A percentile compares a stretch with the other conserved stretches of the same genome.
Evolutionary conservation across 164 flowering plant species (phyloP).

Genomic region (Platanus orientalis): DNA sequence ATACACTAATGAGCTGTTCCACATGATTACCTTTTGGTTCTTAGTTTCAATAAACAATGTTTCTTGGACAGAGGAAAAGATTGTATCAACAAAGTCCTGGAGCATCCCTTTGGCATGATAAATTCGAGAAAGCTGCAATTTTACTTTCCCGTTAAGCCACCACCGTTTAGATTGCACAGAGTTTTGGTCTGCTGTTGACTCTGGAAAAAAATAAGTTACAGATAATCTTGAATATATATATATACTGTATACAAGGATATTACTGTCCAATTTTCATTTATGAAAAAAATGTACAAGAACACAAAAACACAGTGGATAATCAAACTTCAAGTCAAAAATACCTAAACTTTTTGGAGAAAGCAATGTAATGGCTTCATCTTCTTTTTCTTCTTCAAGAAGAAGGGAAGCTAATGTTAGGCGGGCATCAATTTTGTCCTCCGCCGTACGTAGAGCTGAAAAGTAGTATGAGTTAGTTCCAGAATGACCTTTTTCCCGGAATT

Average conservation of each 20-base stretch:
- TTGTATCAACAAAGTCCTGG: constrained; percentile 57
- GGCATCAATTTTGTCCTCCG: constrained; percentile 46
- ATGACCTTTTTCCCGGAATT: neutral
- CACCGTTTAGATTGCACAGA: constrained; percentile 40
- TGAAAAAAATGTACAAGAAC: neutral
- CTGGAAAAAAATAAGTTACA: constrained; percentile 20
- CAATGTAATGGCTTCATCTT: constrained; percentile 66
- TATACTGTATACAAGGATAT: neutral
- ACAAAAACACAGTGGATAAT: neutral
- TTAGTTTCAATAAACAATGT: constrained; percentile 47
- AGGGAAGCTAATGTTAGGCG: constrained; percentile 63
- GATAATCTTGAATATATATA: neutral
- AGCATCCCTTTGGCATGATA: constrained; percentile 56
- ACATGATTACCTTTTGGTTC: constrained; percentile 47
- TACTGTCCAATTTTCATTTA: neutral
- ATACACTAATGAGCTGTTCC: no score
- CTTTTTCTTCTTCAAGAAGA: constrained; percentile 57
- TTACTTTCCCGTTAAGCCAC: constrained; percentile 64
- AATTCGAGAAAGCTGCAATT: constrained; percentile 50
- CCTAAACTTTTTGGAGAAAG: constrained; percentile 52
- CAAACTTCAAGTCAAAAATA: constrained; percentile 14
- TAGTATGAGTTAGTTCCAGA: neutral
- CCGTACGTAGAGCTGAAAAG: constrained; percentile 33
- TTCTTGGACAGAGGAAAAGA: constrained; percentile 51
- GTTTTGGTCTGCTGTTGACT: constrained; percentile 17